Conservation (phyloP, 768 basidiomycete genomes). For the Sistotremastrum suecicum region DNA sequence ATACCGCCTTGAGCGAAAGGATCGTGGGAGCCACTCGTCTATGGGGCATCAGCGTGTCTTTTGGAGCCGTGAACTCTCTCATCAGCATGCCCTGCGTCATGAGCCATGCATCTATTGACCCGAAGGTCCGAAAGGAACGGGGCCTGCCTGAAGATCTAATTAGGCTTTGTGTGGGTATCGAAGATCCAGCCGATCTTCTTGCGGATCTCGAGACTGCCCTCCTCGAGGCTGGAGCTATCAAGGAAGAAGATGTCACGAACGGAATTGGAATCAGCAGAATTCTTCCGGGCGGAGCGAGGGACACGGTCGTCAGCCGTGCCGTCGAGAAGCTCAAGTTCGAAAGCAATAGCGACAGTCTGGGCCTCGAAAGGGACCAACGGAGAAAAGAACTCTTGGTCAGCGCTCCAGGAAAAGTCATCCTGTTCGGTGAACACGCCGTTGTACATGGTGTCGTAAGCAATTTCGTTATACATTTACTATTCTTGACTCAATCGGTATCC, state of each 20-base stretch:
- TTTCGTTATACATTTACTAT: constrained; percentile 3
- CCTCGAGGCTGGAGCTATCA: constrained; percentile 81
- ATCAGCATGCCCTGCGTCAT: constrained; percentile 99
- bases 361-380: constrained; percentile 18
- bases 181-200: constrained; percentile 83
- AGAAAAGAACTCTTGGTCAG: constrained; percentile 67
- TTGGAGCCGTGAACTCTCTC: constrained; percentile 94
- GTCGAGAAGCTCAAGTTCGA: constrained; percentile 50
- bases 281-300: constrained; percentile 24
- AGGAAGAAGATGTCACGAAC: constrained; percentile 34
- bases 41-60: constrained; percentile 97
- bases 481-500: constrained; percentile 8
- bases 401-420: constrained; percentile 93
- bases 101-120: constrained; percentile 98
- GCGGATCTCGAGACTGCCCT: constrained; percentile 93
- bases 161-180: constrained; percentile 94
- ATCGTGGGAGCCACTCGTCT: constrained; percentile 86
- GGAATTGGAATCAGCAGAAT: constrained; percentile 25
- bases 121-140: constrained; percentile 87
- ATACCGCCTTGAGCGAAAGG: constrained; percentile 78
- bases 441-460: constrained; percentile 86
- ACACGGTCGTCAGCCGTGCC: constrained; percentile 34
- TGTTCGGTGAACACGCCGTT: constrained; percentile 98
- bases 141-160: constrained; percentile 98
- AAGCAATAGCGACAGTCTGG: constrained; percentile 12